Evolutionary conservation across 495 filamentous ascomycete species (phyloP).

Genomic region (Annulohypoxylon maeteangense): DNA sequence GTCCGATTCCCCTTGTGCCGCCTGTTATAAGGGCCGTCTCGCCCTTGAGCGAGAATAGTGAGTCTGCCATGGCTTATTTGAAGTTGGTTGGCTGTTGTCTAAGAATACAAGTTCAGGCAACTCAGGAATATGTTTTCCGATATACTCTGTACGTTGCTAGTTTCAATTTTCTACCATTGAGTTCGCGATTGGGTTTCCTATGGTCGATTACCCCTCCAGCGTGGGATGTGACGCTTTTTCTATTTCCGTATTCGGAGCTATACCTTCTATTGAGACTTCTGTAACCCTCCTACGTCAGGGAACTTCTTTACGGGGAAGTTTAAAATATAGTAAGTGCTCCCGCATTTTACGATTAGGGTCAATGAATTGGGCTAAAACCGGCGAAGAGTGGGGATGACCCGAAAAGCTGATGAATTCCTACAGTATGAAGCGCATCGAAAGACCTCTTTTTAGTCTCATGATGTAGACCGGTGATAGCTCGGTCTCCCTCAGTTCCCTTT

Average conservation of each 20-base stretch:
- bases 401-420: background rate
- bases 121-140: background rate
- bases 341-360: background rate
- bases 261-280: background rate
- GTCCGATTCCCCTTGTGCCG: slow-evolving; percentile 87
- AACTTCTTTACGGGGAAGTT: background rate
- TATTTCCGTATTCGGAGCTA: slow-evolving; percentile 38
- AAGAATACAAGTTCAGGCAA: background rate
- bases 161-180: background rate
- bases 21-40: slow-evolving; percentile 89
- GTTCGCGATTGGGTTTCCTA: slow-evolving; percentile 7
- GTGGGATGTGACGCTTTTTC: background rate
- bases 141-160: background rate
- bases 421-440: background rate
- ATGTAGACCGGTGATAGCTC: slow-evolving; percentile 19
- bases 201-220: slow-evolving; percentile 2
- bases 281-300: slow-evolving; percentile 7
- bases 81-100: background rate
- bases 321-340: background rate
- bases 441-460: slow-evolving; percentile 8
- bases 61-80: slow-evolving; percentile 27
- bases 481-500: slow-evolving; percentile 26
- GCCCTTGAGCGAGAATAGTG: slow-evolving; percentile 66
- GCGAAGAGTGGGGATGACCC: slow-evolving; percentile 30
- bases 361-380: slow-evolving; percentile 34